Base-by-base conservation (phyloP, 306 rosid genomes). In the Prunus kanzakura region DNA sequence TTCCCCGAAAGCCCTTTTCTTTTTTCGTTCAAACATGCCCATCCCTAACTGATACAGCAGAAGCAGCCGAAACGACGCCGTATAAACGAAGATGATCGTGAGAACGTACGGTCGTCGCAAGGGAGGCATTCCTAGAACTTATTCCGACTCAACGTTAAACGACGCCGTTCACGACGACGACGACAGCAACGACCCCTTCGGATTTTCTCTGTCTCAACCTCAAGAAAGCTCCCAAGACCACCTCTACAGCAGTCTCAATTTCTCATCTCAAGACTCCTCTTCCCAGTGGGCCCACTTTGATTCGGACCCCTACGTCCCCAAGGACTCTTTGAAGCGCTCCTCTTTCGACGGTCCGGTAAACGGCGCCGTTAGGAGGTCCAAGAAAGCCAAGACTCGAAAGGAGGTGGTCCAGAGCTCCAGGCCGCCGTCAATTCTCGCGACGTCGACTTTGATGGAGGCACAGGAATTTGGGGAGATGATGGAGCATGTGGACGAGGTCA, bases 391-490 rank as follows among this genome's bases (percentile, higher is more conserved):
- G 76, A 76, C 76, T 22, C 76, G 32, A 68, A 75, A 67, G 58
- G 80, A 50, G 72, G 58, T 41, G 78, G 55, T 47, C 63, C 75
- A 27, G 79, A 73, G 75, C 38, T 74, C 77, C 35, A 46, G 81
- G 27, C 49, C 49, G 45, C 81, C 77, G 20, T 80, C 83, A 78
- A 76, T 89, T 83, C 89, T 89, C 58, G 84, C 88, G 67, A 92
- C 97, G 3, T 90, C 98, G 73, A 93, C 97, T 63, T 74, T 95
- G 84, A 95, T 92, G 99, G 97, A 95, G 87, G 97, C 99, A 52
- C 97, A 95, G 91, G 97, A 95, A 83, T 95, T 95, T 22, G 99
- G 99, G 64, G 99, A 95, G 88, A 92, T 95, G 99, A 95, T 95
- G 99, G 99, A 95, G 90, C 99, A 95, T 4, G 90, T 87, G 18